Evolutionary conservation across 75 land plant species (phyloP).

Genomic region (Cryptomeria japonica): DNA sequence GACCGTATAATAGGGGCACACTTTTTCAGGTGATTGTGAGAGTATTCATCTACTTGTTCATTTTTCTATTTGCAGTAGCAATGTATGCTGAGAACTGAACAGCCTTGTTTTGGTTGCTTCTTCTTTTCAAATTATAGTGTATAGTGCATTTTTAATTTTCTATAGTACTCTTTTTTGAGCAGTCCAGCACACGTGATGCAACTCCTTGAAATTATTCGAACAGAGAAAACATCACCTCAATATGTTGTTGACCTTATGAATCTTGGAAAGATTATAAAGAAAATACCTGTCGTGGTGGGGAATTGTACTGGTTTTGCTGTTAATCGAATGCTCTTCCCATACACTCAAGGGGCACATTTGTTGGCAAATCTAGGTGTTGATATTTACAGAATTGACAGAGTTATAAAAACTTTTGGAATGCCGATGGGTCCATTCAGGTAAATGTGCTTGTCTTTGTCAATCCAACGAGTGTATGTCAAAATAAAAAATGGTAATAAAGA

Average conservation of each 20-base stretch:
- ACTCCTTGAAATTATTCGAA: slow-evolving; percentile 91
- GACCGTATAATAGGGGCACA: slow-evolving; percentile 95
- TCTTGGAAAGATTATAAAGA: slow-evolving; percentile 85
- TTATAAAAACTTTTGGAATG: slow-evolving; percentile 84
- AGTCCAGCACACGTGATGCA: slow-evolving; percentile 99
- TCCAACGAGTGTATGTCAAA: background rate
- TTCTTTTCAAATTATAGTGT: background rate
- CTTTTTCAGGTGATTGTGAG: slow-evolving; percentile 81
- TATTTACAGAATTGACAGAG: slow-evolving; percentile 79
- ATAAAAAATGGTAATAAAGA: background rate
- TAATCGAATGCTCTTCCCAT: slow-evolving; percentile 92
- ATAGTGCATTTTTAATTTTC: background rate
- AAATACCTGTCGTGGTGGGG: slow-evolving; percentile 94
- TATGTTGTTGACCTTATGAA: slow-evolving; percentile 84
- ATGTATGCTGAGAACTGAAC: background rate
- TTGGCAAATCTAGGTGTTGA: slow-evolving; percentile 87
- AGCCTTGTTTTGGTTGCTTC: background rate
- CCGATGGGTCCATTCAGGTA: slow-evolving; percentile 98
- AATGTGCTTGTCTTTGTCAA: slow-evolving; percentile 8
- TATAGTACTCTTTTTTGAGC: slow-evolving; percentile 14
- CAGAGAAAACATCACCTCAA: slow-evolving; percentile 88
- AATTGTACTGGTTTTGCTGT: slow-evolving; percentile 98
- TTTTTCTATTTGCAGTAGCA: background rate
- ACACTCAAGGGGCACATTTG: slow-evolving; percentile 68
- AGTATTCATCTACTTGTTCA: background rate